Conservation (phyloP, 1,284 basidiomycete genomes). For the Dichomitus squalens region DNA sequence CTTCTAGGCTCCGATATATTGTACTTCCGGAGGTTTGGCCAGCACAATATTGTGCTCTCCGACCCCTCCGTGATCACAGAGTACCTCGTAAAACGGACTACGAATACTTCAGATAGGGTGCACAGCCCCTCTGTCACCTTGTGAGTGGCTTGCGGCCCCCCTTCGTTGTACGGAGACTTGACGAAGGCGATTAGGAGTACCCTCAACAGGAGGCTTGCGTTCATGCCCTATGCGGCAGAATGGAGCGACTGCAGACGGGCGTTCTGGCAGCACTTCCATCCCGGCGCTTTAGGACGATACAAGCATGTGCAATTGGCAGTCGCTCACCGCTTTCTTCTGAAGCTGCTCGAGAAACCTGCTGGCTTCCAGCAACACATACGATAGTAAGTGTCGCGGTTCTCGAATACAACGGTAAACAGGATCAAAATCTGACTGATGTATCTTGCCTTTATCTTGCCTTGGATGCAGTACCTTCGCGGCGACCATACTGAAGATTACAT, state of each 20-base stretch:
- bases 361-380: too few relatives aligned
- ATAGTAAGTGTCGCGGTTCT: too few relatives aligned
- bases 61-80: slow-evolving; percentile 8
- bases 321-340: slow-evolving; percentile 1
- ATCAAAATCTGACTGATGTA: background rate
- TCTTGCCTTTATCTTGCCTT: slow-evolving; percentile 8
- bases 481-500: slow-evolving; percentile 11
- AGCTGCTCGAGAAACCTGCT: slow-evolving; percentile 1
- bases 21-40: slow-evolving; percentile 2
- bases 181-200: too few relatives aligned
- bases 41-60: slow-evolving; percentile 8
- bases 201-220: slow-evolving; percentile 2
- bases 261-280: slow-evolving; percentile 25
- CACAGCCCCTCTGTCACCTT: background rate
- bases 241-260: slow-evolving; percentile 25
- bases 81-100: slow-evolving; percentile 15
- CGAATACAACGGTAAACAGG: too few relatives aligned
- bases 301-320: background rate
- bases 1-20: slow-evolving; percentile 10
- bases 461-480: slow-evolving; percentile 6
- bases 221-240: slow-evolving; percentile 24
- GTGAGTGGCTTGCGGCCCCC: too few relatives aligned
- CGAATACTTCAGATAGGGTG: slow-evolving; percentile 14
- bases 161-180: too few relatives aligned
- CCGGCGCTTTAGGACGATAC: background rate